Conservation (phyloP, 441 rosid genomes). For the Lepidium campestre region DNA sequence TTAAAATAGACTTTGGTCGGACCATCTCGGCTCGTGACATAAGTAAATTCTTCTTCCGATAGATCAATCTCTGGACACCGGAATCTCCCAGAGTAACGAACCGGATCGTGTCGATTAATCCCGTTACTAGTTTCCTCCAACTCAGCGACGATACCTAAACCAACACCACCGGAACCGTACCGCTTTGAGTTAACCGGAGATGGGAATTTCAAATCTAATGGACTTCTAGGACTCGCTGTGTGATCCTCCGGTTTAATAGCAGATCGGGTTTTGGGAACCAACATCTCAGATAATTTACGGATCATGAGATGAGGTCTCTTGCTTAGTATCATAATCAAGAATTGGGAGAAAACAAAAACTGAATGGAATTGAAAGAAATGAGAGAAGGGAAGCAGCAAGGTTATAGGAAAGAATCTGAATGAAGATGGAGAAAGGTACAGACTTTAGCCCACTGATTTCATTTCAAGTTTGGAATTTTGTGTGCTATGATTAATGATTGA, state of each 20-base stretch:
- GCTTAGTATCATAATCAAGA: slow-evolving; percentile 23
- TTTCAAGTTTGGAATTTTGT: slow-evolving; percentile 28
- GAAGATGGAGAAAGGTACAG: slow-evolving; percentile 15
- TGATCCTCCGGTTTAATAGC: slow-evolving; percentile 12
- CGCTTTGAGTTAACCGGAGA: slow-evolving; percentile 28
- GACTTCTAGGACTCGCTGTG: slow-evolving; percentile 28
- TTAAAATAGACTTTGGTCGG: slow-evolving; percentile 35
- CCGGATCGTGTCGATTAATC: slow-evolving; percentile 31
- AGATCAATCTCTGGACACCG: slow-evolving; percentile 23
- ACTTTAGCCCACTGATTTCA: slow-evolving; percentile 26
- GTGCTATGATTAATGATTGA: slow-evolving; percentile 27
- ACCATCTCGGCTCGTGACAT: slow-evolving; percentile 42
- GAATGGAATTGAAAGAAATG: not conserved
- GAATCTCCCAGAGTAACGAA: slow-evolving; percentile 22
- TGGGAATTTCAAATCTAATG: slow-evolving; percentile 20
- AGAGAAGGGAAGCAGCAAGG: not conserved
- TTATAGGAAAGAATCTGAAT: slow-evolving; percentile 20
- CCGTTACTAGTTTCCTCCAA: slow-evolving; percentile 24
- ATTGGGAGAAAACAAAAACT: not conserved
- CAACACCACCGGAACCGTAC: slow-evolving; percentile 23
- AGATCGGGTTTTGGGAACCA: slow-evolving; percentile 25
- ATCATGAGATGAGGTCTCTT: slow-evolving; percentile 28
- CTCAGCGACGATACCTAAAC: slow-evolving; percentile 31
- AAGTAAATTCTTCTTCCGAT: slow-evolving; percentile 45
- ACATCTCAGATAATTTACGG: slow-evolving; percentile 29